Evolutionary conservation across 495 filamentous ascomycete species (phyloP), one percentile per base, ranked within the genome.

Genomic region (Barbatosphaeria neglecta): DNA sequence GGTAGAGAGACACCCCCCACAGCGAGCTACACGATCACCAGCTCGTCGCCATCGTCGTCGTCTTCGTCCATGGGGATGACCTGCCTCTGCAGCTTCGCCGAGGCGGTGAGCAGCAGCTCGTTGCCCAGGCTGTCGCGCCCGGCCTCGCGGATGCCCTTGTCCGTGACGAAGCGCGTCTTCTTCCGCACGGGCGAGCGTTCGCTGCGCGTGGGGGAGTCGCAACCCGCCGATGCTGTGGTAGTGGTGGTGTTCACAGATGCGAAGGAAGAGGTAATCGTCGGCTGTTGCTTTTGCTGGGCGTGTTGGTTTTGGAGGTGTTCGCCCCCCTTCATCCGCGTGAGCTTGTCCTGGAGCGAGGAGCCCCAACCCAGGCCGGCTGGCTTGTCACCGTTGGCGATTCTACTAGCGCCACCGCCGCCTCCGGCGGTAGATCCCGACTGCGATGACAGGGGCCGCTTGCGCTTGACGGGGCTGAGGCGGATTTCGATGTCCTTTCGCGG

Each of bases 111-210:
- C 42, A 50, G 44, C 52, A 69, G 49, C 51, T 70, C 70, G 2
- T 68, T 73, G 24, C 83, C 83, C 4, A 87, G 50, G 55, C 85
- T 87, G 50, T 89, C 84, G 48, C 83, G 71, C 3, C 84, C 84
- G 0, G 85, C 83, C 58, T 86, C 83, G 54, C 76, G 76, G 47
- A 86, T 87, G 0, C 84, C 85, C 58, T 81, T 83, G 22, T 78
- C 75, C 24, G 81, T 90, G 33, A 87, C 76, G 55, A 93, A 92
- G 16, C 87, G 69, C 13, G 86, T 92, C 69, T 89, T 92, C 64
- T 92, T 90, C 53, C 72, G 69, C 11, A 76, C 71, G 4, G 77
- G 73, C 58, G 68, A 64, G 31, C 52, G 52, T 4, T 55, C 51
- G 22, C 47, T 50, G 43, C 53, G 52, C n/a, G 38, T n/a, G 0